A percentile compares a stretch with the other conserved stretches of the same genome.
Evolutionary conservation across 2,329 filamentous ascomycete species (phyloP).

Genomic region (Sclerotinia minor): DNA sequence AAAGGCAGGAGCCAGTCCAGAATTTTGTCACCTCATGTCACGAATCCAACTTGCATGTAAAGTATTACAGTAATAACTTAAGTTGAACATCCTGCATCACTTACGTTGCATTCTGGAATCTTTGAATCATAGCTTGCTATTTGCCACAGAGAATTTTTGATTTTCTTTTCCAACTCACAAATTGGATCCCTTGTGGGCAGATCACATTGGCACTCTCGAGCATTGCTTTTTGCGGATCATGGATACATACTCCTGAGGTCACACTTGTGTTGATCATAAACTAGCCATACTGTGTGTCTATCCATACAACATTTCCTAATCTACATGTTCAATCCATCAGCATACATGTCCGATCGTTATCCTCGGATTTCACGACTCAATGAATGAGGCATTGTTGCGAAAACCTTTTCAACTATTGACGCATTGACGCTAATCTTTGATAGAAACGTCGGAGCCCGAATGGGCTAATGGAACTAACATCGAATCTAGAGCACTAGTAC

Average conservation of each 20-base stretch:
- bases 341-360: background rate
- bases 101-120: background rate
- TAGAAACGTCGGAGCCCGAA: background rate
- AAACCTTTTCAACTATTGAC: background rate
- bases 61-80: background rate
- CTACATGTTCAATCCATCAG: background rate
- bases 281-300: no score
- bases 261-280: no score
- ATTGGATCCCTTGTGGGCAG: no score
- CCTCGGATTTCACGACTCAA: no score
- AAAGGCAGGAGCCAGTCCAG: background rate
- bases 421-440: background rate
- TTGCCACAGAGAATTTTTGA: accelerated
- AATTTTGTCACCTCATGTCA: no score
- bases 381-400: background rate
- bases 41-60: background rate
- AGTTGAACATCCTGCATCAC: no score
- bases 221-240: no score
- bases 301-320: background rate
- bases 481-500: background rate
- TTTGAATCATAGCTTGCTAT: background rate
- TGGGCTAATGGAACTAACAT: background rate
- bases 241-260: no score
- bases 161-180: background rate
- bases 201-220: no score